Base-by-base conservation (phyloP, 1,139 yeast species). In the Maudiozyma humilis region DNA sequence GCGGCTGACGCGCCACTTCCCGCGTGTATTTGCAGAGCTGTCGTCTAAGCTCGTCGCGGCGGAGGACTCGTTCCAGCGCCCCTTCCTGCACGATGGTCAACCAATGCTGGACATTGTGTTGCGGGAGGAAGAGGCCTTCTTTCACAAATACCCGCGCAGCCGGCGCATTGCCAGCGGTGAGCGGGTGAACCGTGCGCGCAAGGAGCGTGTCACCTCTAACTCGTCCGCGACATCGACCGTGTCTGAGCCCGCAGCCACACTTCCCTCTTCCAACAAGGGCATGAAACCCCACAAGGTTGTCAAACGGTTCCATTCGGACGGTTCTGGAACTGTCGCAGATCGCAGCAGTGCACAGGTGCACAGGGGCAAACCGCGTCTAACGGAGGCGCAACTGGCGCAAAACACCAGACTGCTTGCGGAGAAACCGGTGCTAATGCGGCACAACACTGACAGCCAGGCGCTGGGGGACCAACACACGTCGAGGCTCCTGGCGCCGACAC, bases 1-100 rank as follows among this genome's bases (percentile, higher is more conserved):
- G 54, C 73, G 75, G 45, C 70, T 89, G 4, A 68, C 77, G 25
- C 79, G 78, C 55, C 75, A 75, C 51, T 67, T 86, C 55, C 97
- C 97, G 0, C 69, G 70, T 35, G 68, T 83, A 1, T 65, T 86
- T 8, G 65, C 67, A 2, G 73, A 70, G 2, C 64, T 89, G 42
- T 76, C 74, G 49, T 45, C 53, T 1, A 75, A 72, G 39, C 60
- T 85, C 2, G 51, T 55, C 1, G 65, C 65, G 12, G 82, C 76
- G 65, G 78, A 80, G 43, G 53, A 59, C 1, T 54, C 64, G 4
- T 60, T 59, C 36, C 56, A 59, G 30, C 65, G 67, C 34, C 70
- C 72, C 0, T 67, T 79, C 41, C 55, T 63, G 33, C 59, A 76
- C 10, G 64, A 71, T 32, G 79, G 76, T 1, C 70, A 68, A 39